Evolutionary conservation across 2,329 filamentous ascomycete species (phyloP).

Genomic region (Cercospora sp.): DNA sequence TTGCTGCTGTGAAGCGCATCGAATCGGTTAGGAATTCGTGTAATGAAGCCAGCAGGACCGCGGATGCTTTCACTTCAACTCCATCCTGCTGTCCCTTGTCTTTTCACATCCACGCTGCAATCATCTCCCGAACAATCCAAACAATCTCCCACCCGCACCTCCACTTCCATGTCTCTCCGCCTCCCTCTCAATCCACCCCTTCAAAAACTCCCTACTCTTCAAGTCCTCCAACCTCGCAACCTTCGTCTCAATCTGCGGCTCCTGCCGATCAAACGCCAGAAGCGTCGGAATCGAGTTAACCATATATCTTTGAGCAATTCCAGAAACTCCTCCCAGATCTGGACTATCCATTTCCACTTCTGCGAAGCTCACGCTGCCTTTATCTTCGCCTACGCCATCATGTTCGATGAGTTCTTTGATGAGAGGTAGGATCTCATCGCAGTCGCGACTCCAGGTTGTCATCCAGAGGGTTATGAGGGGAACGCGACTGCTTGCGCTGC

Average conservation of each 20-base stretch:
- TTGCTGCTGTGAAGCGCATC: not conserved
- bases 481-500: slow-evolving; percentile 48
- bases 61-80: not conserved
- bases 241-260: slow-evolving; percentile 52
- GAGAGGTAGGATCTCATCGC: slow-evolving; percentile 47
- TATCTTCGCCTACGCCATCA: slow-evolving; percentile 47
- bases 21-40: not conserved
- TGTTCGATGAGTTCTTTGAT: slow-evolving; percentile 47
- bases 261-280: slow-evolving; percentile 52
- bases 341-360: slow-evolving; percentile 53
- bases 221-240: slow-evolving; percentile 48
- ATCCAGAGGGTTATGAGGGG: slow-evolving; percentile 54
- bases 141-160: slow-evolving; percentile 47
- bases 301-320: slow-evolving; percentile 45
- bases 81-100: not conserved
- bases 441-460: slow-evolving; percentile 51
- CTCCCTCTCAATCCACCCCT: slow-evolving; percentile 51
- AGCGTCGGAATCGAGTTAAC: slow-evolving; percentile 53
- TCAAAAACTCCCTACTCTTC: slow-evolving; percentile 48
- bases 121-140: slow-evolving; percentile 37
- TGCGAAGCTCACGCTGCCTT: slow-evolving; percentile 50
- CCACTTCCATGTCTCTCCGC: slow-evolving; percentile 50
- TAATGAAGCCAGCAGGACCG: not conserved
- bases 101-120: not conserved
- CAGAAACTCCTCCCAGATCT: slow-evolving; percentile 42